phyloP scores from a whole-genome alignment of 129 eudicot species.

The Tanacetum coccineum region DNA sequence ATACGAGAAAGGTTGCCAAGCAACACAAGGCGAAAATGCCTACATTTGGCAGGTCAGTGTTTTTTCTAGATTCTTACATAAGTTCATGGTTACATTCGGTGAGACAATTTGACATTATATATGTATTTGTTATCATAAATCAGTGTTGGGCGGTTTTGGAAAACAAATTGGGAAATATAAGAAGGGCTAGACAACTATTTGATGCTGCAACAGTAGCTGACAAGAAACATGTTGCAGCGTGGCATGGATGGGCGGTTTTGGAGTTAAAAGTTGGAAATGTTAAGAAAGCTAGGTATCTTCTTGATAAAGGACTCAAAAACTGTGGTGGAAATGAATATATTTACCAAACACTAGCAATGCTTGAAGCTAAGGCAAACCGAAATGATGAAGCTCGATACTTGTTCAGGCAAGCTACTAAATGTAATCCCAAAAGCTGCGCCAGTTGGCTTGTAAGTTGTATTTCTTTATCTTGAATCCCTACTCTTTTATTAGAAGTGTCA shows the following conservation, averaged over 20 bases:
- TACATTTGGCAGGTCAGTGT: slow-evolving; percentile 92
- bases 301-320: slow-evolving; percentile 68
- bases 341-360: slow-evolving; percentile 89
- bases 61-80: not conserved
- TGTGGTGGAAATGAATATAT: slow-evolving; percentile 90
- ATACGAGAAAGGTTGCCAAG: slow-evolving; percentile 95
- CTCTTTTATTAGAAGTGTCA: no score
- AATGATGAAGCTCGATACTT: slow-evolving; percentile 78
- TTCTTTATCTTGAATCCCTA: not conserved
- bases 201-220: slow-evolving; percentile 99
- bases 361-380: slow-evolving; percentile 85
- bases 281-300: slow-evolving; percentile 82
- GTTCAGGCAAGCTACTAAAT: slow-evolving; percentile 85
- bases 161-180: slow-evolving; percentile 72
- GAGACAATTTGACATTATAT: not conserved
- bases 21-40: slow-evolving; percentile 97
- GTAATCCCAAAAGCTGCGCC: slow-evolving; percentile 91
- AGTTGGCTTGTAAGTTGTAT: slow-evolving; percentile 91
- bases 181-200: slow-evolving; percentile 81
- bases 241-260: slow-evolving; percentile 99
- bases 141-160: slow-evolving; percentile 99
- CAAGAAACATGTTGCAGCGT: slow-evolving; percentile 87
- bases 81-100: not conserved
- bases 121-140: slow-evolving; percentile 22
- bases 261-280: slow-evolving; percentile 82